Evolutionary conservation across 768 basidiomycete genomes (phyloP), one percentile per base, ranked within the genome.

Genomic region (Xerocomus brunneocitrinus): DNA sequence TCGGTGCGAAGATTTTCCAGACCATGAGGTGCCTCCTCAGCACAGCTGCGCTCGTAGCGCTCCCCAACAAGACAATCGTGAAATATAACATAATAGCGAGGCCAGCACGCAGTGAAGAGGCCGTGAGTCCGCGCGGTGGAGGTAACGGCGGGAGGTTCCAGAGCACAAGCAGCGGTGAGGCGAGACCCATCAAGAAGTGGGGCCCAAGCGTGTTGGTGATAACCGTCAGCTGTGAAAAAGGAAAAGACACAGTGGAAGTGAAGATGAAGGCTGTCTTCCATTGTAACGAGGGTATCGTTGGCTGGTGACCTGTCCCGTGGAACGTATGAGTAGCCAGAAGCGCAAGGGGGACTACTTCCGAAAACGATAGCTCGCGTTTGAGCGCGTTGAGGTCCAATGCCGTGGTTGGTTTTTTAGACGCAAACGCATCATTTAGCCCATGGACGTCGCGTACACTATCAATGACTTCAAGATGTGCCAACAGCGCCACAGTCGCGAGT

Each of bases 1-100:
- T 73, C 57, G 97, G 97, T 35, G 95, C 95, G 63, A 98, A 99
- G 4, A 98, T 86, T 72, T 98, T 98, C 97, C 97, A 99, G 24
- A 98, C 94, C 94, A 97, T 97, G 58, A 97, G 68, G 67, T 98
- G 94, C 42, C 93, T 68, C 58, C 93, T 71, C 48, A 95, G 70
- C 60, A 84, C 79, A 8, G 91, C 88, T 0, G 91, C 84, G 52
- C 83, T 83, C 6, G 82, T 68, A 3, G 91, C 85, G 14, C 83
- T 80, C 4, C 88, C 85, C 4, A 94, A 62, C 2, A 91, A 68
- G 24, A 94, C 63, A 5, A 73, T 62, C 6, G 78, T 69, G 66
- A 85, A 88, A 63, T 94, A 94, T 3, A 82, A 68, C 76, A 84
- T 80, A n/a, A 86, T 70, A 0, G 81, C 83, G 3, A 93, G 64